Evolutionary conservation across 805 yeast species (phyloP).

Genomic region (Barnettozyma vustinii): DNA sequence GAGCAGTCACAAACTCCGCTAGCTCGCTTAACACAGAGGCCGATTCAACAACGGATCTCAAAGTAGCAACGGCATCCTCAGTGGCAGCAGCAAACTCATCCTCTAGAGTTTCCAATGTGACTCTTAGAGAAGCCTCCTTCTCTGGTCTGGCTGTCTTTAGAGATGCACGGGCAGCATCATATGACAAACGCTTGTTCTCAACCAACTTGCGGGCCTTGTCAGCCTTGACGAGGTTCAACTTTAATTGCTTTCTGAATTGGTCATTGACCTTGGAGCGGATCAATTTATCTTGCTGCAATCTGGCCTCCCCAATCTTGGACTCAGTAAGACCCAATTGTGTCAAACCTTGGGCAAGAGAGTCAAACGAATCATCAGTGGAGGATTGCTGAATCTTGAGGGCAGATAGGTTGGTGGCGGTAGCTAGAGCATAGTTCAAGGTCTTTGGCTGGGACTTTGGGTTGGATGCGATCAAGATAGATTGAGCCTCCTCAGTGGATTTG

Average conservation of each 20-base stretch:
- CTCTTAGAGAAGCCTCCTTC: constrained; percentile 68
- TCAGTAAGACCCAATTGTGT: constrained; percentile 64
- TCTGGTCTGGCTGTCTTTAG: constrained; percentile 48
- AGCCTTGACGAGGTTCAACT: constrained; percentile 56
- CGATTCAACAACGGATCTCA: constrained; percentile 73
- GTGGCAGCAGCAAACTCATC: constrained; percentile 88
- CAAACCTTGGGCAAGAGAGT: constrained; percentile 56
- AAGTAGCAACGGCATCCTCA: constrained; percentile 77
- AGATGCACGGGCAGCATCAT: constrained; percentile 70
- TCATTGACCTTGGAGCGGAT: constrained; percentile 66
- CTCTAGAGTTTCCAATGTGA: constrained; percentile 76
- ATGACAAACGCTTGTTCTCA: constrained; percentile 69
- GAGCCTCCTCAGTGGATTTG: constrained; percentile 76
- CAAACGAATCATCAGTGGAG: constrained; percentile 35
- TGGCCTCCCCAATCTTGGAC: constrained; percentile 73
- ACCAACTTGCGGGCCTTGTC: constrained; percentile 66
- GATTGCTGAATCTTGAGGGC: constrained; percentile 27
- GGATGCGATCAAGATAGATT: constrained; percentile 56
- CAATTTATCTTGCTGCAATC: constrained; percentile 75
- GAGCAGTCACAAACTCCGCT: constrained; percentile 68
- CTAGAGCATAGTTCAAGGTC: constrained; percentile 76
- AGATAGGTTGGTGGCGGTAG: constrained; percentile 60
- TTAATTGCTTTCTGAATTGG: constrained; percentile 56
- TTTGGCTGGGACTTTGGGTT: constrained; percentile 56
- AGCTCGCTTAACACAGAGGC: constrained; percentile 65